Base-by-base conservation (phyloP, 805 yeast species). In the Priceomyces haplophilus region DNA sequence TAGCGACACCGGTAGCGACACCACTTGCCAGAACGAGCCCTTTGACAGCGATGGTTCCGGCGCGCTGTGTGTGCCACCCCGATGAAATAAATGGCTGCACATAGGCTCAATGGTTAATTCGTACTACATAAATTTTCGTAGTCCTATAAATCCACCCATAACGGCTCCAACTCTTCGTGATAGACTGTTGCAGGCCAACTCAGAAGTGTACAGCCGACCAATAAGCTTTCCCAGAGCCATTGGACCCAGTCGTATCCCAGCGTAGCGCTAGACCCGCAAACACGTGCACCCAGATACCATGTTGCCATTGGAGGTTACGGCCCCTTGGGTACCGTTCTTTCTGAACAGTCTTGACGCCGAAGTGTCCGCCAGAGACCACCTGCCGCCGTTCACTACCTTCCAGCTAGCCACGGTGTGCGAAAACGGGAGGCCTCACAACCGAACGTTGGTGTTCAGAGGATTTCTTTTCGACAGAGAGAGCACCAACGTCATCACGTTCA, bases 261-360 rank as follows among this genome's bases (percentile, higher is more conserved):
- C n/a, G n/a, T n/a, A n/a, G n/a, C n/a, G n/a, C n/a, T n/a, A n/a
- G n/a, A n/a, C n/a, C n/a, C n/a, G n/a, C n/a, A n/a, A n/a, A n/a
- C n/a, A n/a, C n/a, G n/a, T n/a, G n/a, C n/a, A n/a, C n/a, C n/a
- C n/a, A n/a, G n/a, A n/a, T 27, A 27, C 5, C 15, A 27, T 27
- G 31, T 27, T 58, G 34, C 62, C 58, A 36, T 47, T 54, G 36
- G 64, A 62, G 37, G 58, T 53, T 44, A 64, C 58, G 75, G 90
- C 88, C 21, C 85, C 89, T 3, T 85, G 95, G 95, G 82, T 80
- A 53, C 87, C 91, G 7, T 56, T 76, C 8, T 81, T 85, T 51
- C 66, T 69, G 23, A 72, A 73, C 44, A 78, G 85, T 10, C 55
- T 80, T 17, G 69, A 73, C 17, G 65, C 75, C 25, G 82, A 78